Conservation (phyloP, 2,329 filamentous ascomycete genomes). For the Phyllosticta citrichinensis region DNA sequence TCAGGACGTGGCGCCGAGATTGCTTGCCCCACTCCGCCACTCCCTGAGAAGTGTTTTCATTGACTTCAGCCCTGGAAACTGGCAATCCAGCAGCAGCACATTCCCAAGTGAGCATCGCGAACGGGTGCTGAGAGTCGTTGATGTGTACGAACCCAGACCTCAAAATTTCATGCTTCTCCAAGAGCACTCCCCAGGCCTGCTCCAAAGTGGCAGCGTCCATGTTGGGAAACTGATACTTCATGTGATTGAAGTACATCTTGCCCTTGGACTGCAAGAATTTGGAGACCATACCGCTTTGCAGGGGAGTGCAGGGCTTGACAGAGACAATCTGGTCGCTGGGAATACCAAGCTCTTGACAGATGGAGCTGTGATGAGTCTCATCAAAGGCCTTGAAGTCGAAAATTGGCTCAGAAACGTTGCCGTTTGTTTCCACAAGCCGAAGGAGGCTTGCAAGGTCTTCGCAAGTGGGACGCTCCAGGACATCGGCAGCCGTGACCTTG, state of each 20-base stretch:
- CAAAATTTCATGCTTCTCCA: constrained; percentile 56
- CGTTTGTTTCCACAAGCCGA: not conserved
- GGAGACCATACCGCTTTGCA: constrained; percentile 71
- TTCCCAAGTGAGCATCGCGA: constrained; percentile 62
- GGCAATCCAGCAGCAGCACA: constrained; percentile 26
- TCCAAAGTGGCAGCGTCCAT: constrained; percentile 36
- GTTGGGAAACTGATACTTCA: constrained; percentile 44
- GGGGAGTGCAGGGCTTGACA: constrained; percentile 65
- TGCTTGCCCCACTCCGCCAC: constrained; percentile 19
- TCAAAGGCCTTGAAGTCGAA: constrained; percentile 47
- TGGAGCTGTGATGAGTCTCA: constrained; percentile 23
- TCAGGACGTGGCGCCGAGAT: constrained; percentile 24
- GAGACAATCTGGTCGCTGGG: constrained; percentile 37
- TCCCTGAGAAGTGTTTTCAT: not conserved
- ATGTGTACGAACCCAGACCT: constrained; percentile 62
- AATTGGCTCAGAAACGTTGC: not conserved
- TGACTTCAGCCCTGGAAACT: constrained; percentile 13
- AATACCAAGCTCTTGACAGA: constrained; percentile 26
- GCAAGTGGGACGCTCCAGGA: constrained; percentile 49
- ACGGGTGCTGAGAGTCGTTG: constrained; percentile 50
- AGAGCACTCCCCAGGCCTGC: constrained; percentile 50
- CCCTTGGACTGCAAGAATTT: constrained; percentile 61
- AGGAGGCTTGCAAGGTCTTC: constrained; percentile 19
- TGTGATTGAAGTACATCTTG: constrained; percentile 63
- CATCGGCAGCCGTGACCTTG: constrained; percentile 56